Percentiles rank a stretch among this genome's conserved stretches.
phyloP scores from a whole-genome alignment of 805 yeast species.

The Priceomyces carsonii region DNA sequence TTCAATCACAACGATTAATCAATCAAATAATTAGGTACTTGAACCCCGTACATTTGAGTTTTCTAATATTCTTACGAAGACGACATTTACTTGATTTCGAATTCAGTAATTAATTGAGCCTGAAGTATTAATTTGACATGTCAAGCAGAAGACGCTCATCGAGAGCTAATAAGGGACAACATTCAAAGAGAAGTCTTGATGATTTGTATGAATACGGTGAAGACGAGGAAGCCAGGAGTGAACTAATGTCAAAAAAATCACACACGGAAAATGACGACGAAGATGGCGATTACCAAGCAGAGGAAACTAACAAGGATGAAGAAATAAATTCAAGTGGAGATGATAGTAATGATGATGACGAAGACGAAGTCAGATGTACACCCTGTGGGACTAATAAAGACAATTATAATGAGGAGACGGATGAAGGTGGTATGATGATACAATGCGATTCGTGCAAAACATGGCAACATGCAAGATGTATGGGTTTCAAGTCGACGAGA shows the following conservation, averaged over 20 bases:
- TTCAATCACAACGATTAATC: too few species aligned
- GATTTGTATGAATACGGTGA: slow-evolving; percentile 15
- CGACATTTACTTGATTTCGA: too few species aligned
- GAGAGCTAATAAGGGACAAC: slow-evolving; percentile 42
- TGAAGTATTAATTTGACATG: slow-evolving; percentile 2
- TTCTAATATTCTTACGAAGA: too few species aligned
- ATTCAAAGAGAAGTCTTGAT: slow-evolving; percentile 27
- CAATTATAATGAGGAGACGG: slow-evolving; percentile 59
- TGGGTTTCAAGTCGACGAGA: slow-evolving; percentile 46
- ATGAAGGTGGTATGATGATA: slow-evolving; percentile 56
- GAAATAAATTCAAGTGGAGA: slow-evolving; percentile 5
- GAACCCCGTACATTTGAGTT: too few species aligned
- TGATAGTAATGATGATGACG: slow-evolving; percentile 26
- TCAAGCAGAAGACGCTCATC: slow-evolving; percentile 30
- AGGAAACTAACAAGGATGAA: slow-evolving; percentile 12
- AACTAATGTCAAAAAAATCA: slow-evolving; percentile 1
- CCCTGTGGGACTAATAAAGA: slow-evolving; percentile 62
- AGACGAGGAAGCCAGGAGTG: slow-evolving; percentile 1
- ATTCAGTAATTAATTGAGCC: too few species aligned
- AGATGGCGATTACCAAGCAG: slow-evolving; percentile 10
- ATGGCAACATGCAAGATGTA: slow-evolving; percentile 72
- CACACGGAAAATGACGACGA: slow-evolving; percentile 7
- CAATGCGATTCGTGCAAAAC: slow-evolving; percentile 66
- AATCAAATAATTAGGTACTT: too few species aligned
- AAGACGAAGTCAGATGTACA: slow-evolving; percentile 54